Evolutionary conservation across 2,329 filamentous ascomycete genomes (phyloP), one percentile per base, ranked within the genome.

Genomic region (Diaporthe capsici): DNA sequence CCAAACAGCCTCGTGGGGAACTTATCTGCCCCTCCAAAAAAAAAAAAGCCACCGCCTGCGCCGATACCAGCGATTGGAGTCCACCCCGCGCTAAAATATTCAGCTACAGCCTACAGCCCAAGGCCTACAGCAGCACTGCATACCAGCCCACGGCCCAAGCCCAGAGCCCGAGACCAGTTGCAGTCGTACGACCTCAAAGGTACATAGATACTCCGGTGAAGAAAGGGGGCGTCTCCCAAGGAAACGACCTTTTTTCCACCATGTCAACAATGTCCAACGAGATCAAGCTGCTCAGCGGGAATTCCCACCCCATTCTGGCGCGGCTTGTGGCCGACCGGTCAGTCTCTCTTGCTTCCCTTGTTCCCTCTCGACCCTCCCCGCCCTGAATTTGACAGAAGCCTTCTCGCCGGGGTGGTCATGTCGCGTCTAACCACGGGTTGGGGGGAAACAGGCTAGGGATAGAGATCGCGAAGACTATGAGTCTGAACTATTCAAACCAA

Each of bases 401-500:
- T 25, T 70, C 13, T 20, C 47, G 49, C 65, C 65, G 47, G 34
- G 53, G 53, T 55, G 49, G 65, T 42, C 31, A 70, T 55, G 65
- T 55, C 34, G 65, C 34, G 49, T 70, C 63, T 71, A 71, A 44
- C 34, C 63, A 39, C n/a, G 44, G 67, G 42, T 65, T 20, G 42
- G 28, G 77, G 65, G 49, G 61, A 31, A 10, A 72, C 83, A 95
- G 93, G 81, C 90, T 95, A 76, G 93, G 94, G 79, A 94, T 95
- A 81, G 92, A 95, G 81, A 89, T 95, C 80, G 93, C 93, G 78
- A 94, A 94, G 87, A 94, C 94, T 63, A 91, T 95, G 87, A 93
- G 93, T 78, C 88, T 96, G 77, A 94, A 96, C 83, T 95, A 96
- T 86, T 96, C 94, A 65, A 96, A 96, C 84, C 94, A 95, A 82